Conservation (phyloP, 208 protist species). For the Wallacemonas sp. region DNA sequence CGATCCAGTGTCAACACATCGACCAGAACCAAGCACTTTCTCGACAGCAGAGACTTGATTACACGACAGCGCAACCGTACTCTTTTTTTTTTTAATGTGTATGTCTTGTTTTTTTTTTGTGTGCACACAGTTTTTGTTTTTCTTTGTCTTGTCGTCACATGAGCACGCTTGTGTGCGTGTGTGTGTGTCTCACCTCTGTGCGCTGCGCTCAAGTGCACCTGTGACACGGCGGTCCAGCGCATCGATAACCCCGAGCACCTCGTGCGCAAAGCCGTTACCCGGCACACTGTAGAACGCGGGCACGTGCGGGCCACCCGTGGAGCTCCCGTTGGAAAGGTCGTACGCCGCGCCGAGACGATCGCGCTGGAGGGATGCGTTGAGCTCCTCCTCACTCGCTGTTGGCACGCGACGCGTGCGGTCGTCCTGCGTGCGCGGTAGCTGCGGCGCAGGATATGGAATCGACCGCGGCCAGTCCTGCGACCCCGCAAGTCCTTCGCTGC, state of each 20-base stretch:
- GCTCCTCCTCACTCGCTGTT: background rate
- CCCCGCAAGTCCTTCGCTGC: too few relatives aligned
- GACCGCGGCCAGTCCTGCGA: background rate
- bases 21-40: too few relatives aligned
- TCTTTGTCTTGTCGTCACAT: too few relatives aligned
- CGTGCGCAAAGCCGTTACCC: constrained; percentile 53
- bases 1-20: too few relatives aligned
- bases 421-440: constrained; percentile 1
- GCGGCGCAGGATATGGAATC: background rate
- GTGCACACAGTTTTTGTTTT: background rate
- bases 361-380: background rate
- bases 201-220: constrained; percentile 54
- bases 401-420: background rate
- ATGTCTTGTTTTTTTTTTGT: background rate
- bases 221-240: constrained; percentile 76
- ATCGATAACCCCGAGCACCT: constrained; percentile 84
- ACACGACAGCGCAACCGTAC: too few relatives aligned
- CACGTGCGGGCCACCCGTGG: background rate
- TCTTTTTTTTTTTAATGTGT: background rate
- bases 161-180: too few relatives aligned
- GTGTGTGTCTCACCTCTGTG: constrained; percentile 5
- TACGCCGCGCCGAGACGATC: background rate
- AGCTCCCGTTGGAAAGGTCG: constrained; percentile 8
- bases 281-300: background rate
- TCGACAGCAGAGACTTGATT: too few relatives aligned